These are phyloP conservation scores for Fusarium dimerum DNA, from an alignment of 2,329 filamentous ascomycete genomes.

Conservation along the genomic window DNA sequence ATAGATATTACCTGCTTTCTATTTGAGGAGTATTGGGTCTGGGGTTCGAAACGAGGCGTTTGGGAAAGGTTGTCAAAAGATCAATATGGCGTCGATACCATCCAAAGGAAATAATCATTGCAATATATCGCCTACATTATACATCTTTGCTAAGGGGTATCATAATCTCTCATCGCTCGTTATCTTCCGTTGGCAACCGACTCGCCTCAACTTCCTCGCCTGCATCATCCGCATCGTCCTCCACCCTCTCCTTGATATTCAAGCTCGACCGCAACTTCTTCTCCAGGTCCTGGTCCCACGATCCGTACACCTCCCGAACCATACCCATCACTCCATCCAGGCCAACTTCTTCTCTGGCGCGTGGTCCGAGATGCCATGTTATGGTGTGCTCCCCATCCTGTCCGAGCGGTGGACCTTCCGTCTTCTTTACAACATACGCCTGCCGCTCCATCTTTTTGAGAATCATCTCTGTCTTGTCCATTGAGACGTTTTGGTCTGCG, in stretches of 20 bases:
- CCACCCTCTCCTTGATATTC: conserved; percentile 44
- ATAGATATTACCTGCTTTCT: not conserved
- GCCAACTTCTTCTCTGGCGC: conserved; percentile 83
- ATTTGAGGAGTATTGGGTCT: not conserved
- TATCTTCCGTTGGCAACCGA: conserved; percentile 8
- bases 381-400: conserved; percentile 71
- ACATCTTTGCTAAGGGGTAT: not conserved
- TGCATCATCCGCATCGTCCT: conserved; percentile 28
- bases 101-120: no score
- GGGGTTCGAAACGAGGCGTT: not conserved
- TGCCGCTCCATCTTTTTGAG: conserved; percentile 77
- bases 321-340: conserved; percentile 73
- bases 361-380: conserved; percentile 81
- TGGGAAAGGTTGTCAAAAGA: not conserved
- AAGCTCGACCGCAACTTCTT: conserved; percentile 63
- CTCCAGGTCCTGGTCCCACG: conserved; percentile 55
- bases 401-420: conserved; percentile 58
- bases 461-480: conserved; percentile 74
- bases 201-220: conserved; percentile 16
- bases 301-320: conserved; percentile 62
- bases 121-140: no score
- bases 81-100: not conserved
- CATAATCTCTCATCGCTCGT: conserved; percentile 4
- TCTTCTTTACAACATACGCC: conserved; percentile 76
- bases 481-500: conserved; percentile 70